Evolutionary conservation across 371 early-diverging fungal species (phyloP).

Genomic region (Mucor racemosus): DNA sequence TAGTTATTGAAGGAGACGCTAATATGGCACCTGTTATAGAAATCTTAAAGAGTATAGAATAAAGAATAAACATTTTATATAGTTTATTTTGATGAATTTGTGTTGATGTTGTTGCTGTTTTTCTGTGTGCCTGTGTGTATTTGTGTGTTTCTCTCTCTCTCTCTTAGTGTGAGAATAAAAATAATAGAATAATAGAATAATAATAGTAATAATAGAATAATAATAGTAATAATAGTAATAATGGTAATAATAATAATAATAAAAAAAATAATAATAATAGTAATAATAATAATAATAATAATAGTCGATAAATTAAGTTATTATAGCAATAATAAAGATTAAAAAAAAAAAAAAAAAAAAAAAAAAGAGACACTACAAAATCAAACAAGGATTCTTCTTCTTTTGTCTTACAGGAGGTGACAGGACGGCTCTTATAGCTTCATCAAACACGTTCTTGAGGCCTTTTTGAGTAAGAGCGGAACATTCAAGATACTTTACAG

Average conservation of each 20-base stretch:
- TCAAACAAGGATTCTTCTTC: slow-evolving; percentile 70
- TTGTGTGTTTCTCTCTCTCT: no score
- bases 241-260: no score
- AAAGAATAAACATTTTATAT: background rate
- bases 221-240: no score
- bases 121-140: no score
- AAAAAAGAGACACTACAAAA: slow-evolving; percentile 59
- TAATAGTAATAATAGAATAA: background rate
- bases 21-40: slow-evolving; percentile 56
- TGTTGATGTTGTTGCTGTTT: background rate
- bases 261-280: no score
- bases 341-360: background rate
- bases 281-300: background rate
- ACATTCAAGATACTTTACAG: slow-evolving; percentile 95
- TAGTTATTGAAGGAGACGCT: slow-evolving; percentile 71
- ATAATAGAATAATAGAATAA: slow-evolving; percentile 3
- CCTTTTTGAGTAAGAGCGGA: slow-evolving; percentile 97
- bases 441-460: slow-evolving; percentile 97
- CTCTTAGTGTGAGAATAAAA: no score
- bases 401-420: slow-evolving; percentile 65
- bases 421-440: slow-evolving; percentile 96
- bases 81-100: background rate
- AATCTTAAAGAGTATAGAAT: slow-evolving; percentile 35
- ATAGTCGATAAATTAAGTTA: background rate
- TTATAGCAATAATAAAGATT: background rate